A percentile compares a stretch with the other conserved stretches of the same genome.
phyloP scores from a whole-genome alignment of 768 basidiomycete species.

The Saitozyma sp. region DNA sequence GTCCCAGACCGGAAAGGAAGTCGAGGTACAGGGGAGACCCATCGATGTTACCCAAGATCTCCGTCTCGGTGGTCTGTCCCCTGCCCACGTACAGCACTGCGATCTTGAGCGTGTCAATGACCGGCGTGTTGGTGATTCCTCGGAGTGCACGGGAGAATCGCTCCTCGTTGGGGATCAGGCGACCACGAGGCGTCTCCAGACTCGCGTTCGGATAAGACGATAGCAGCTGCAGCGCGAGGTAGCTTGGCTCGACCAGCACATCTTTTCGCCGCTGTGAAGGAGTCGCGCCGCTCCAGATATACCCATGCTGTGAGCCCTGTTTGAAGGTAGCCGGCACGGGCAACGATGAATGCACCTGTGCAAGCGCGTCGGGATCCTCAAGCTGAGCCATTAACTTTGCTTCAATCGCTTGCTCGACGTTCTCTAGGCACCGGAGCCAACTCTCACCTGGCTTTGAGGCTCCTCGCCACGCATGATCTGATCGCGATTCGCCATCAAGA shows the following conservation, averaged over 20 bases:
- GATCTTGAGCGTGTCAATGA: conserved; percentile 96
- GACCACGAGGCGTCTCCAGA: conserved; percentile 56
- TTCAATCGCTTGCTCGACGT: no score
- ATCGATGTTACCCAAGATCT: conserved; percentile 84
- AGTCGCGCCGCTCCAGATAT: conserved; percentile 81
- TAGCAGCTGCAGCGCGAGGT: conserved; percentile 73
- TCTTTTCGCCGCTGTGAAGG: conserved; percentile 87
- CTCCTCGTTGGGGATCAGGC: conserved; percentile 59
- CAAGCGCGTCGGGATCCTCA: conserved; percentile 15
- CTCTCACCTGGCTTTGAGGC: neutral
- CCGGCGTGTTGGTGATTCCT: conserved; percentile 77
- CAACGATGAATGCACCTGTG: conserved; percentile 23
- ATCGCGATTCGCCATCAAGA: conserved; percentile 70
- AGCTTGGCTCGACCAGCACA: conserved; percentile 79
- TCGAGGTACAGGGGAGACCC: conserved; percentile 94
- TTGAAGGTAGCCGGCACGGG: conserved; percentile 25
- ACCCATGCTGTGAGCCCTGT: conserved; percentile 64
- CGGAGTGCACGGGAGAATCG: conserved; percentile 63
- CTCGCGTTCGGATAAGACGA: conserved; percentile 67
- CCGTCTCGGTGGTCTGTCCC: conserved; percentile 77
- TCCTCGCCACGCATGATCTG: conserved; percentile 16
- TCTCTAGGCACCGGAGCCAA: neutral
- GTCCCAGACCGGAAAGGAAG: conserved; percentile 85
- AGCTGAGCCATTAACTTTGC: neutral
- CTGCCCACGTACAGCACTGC: conserved; percentile 95